Evolutionary conservation across 306 rosid species (phyloP), one percentile per base, ranked within the genome.

Genomic region (Dryas drummondii): DNA sequence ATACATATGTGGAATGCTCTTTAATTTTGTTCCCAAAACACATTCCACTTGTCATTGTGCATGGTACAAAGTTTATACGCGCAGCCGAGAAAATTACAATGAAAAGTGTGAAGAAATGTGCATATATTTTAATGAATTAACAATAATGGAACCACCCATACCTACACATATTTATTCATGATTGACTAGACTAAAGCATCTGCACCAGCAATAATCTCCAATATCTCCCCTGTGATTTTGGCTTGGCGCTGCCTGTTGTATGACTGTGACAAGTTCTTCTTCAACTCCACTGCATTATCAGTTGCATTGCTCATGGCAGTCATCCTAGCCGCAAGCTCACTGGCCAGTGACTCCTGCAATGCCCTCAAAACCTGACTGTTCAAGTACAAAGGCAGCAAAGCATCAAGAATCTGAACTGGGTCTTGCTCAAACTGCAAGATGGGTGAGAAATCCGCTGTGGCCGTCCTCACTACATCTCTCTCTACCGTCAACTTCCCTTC

Each of bases 141-240:
- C 37, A 32, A 32, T 15, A 52, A 14, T 14, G n/a, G n/a, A 52
- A 52, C 17, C 14, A 5, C 19, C 46, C 50, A 49, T 44, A 64
- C 69, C 69, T 44, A 64, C 32, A 32, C 37, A 32, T 27, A 27
- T 32, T 37, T 4, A 14, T 13, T 27, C 0, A 4, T 61, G 58
- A 50, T 52, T 32, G 16, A 45, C 79, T 81, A 80, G 62, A 4
- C 8, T 52, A 79, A 66, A 45, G 93, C 97, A 53, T 89, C 48
- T 65, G 98, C 97, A 41, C 98, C 98, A 41, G 98, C 93, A 75
- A 93, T 88, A 82, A 93, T 93, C 87, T 93, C 98, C 49, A 93
- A 86, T 12, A 93, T 93, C 87, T 93, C 98, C 2, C 97, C 96
- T 0, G 98, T 91, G 79, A 93, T 93, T 79, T 93, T 91, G 2